Percentiles rank a stretch among this genome's conserved stretches.
These are phyloP conservation scores for Dunaliella primolecta DNA, from an alignment of 139 green algal species.

Conservation along the genomic window DNA sequence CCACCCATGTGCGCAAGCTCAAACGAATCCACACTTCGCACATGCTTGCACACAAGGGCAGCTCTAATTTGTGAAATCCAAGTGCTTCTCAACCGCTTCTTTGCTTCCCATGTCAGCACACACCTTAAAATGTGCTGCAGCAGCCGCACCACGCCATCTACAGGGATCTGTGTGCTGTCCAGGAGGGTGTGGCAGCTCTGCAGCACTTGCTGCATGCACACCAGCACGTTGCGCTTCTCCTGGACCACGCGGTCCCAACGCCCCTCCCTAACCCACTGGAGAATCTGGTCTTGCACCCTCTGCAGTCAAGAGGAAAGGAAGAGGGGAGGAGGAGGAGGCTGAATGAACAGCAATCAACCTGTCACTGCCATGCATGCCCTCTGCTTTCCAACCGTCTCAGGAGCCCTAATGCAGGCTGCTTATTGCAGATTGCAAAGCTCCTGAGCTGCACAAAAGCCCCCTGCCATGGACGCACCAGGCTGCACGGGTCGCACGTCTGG, in stretches of 20 bases:
- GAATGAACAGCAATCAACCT: no score
- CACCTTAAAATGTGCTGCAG: slow-evolving; percentile 65
- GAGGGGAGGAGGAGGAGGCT: neutral
- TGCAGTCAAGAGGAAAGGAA: slow-evolving; percentile 19
- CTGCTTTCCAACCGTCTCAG: no score
- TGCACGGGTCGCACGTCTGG: slow-evolving; percentile 34
- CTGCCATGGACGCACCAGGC: slow-evolving; percentile 16
- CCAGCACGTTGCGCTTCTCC: slow-evolving; percentile 59
- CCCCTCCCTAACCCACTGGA: slow-evolving; percentile 40
- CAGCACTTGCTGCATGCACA: slow-evolving; percentile 46
- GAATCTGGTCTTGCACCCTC: slow-evolving; percentile 46
- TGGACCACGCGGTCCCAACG: slow-evolving; percentile 40
- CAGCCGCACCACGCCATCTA: slow-evolving; percentile 53
- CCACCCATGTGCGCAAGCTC: no score
- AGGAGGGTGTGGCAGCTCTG: slow-evolving; percentile 61
- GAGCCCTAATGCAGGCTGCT: neutral
- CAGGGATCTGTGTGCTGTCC: slow-evolving; percentile 49
- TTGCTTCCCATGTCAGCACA: no score
- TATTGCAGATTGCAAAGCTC: neutral
- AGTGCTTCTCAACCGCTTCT: no score
- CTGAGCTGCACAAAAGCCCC: neutral
- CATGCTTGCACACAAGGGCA: no score
- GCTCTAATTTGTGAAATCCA: no score
- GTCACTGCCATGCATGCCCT: no score
- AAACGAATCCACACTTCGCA: no score